Evolutionary conservation across 805 yeast genomes (phyloP).

Genomic region (Pichia rugopelliculosa): DNA sequence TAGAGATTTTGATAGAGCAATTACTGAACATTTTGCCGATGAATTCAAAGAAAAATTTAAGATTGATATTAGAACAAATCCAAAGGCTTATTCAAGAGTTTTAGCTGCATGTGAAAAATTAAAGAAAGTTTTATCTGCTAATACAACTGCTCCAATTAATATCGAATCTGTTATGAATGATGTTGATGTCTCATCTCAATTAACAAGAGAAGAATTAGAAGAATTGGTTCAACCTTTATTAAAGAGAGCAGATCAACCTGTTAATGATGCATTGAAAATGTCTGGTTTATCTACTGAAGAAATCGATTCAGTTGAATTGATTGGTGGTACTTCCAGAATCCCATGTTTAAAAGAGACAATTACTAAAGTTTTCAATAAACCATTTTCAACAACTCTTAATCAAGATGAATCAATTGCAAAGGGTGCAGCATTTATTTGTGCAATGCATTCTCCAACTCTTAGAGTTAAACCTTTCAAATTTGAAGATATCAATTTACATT

Average conservation of each 20-base stretch:
- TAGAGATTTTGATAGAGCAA: slow-evolving; percentile 89
- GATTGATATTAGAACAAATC: slow-evolving; percentile 83
- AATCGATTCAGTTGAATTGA: slow-evolving; percentile 84
- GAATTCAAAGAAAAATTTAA: slow-evolving; percentile 88
- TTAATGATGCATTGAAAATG: slow-evolving; percentile 71
- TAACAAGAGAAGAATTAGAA: slow-evolving; percentile 90
- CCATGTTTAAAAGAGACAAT: slow-evolving; percentile 84
- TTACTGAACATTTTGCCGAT: slow-evolving; percentile 90
- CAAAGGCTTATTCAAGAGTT: slow-evolving; percentile 93
- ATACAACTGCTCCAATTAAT: slow-evolving; percentile 87
- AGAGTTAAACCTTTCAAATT: slow-evolving; percentile 98
- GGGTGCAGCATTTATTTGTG: slow-evolving; percentile 98
- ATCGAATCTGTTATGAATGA: slow-evolving; percentile 97
- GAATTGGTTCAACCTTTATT: slow-evolving; percentile 78
- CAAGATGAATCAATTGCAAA: slow-evolving; percentile 99
- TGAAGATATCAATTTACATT: slow-evolving; percentile 86
- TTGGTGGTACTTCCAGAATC: slow-evolving; percentile 98
- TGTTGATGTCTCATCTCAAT: slow-evolving; percentile 84
- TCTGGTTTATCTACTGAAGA: slow-evolving; percentile 70
- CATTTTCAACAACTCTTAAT: slow-evolving; percentile 87
- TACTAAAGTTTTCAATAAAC: slow-evolving; percentile 74
- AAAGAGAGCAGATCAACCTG: slow-evolving; percentile 66
- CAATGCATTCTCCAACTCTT: slow-evolving; percentile 96
- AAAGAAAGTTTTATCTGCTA: slow-evolving; percentile 95
- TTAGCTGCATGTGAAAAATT: slow-evolving; percentile 85